phyloP scores from a whole-genome alignment of 2,329 filamentous ascomycete species.

The Pseudogymnoascus sp. region DNA sequence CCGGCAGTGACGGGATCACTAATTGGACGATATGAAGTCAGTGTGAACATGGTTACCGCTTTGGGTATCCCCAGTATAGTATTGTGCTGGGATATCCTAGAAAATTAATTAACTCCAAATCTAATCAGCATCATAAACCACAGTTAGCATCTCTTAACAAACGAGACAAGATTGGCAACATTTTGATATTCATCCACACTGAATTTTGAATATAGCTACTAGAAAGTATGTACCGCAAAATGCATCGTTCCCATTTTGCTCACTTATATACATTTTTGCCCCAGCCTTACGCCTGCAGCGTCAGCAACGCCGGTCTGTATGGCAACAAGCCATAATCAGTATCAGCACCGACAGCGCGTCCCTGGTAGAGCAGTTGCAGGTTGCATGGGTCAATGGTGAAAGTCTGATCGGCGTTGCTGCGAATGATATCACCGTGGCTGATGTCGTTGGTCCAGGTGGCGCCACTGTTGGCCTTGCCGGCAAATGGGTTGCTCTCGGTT shows the following conservation, averaged over 20 bases:
- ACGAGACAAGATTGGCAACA: neutral
- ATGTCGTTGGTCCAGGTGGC: constrained; percentile 61
- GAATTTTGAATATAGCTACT: neutral
- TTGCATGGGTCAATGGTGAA: constrained; percentile 58
- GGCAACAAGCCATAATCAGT: constrained; percentile 45
- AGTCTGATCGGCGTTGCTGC: constrained; percentile 52
- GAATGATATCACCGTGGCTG: constrained; percentile 56
- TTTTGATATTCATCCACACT: neutral
- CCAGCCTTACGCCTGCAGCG: constrained; percentile 28
- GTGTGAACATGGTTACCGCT: neutral
- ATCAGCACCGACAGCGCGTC: constrained; percentile 36
- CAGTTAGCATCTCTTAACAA: neutral
- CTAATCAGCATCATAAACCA: neutral
- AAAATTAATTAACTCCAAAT: neutral
- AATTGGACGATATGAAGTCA: neutral
- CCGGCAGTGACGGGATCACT: neutral
- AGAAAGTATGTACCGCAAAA: neutral
- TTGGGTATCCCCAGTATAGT: neutral
- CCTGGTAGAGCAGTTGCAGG: constrained; percentile 59
- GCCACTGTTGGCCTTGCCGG: constrained; percentile 59
- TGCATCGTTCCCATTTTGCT: neutral
- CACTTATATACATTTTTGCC: neutral
- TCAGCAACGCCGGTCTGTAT: constrained; percentile 50
- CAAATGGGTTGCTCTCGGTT: constrained; percentile 52
- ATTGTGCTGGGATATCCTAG: neutral